Conservation (phyloP, 148 eudicot genomes). For the Heliamphora exappendiculata region DNA sequence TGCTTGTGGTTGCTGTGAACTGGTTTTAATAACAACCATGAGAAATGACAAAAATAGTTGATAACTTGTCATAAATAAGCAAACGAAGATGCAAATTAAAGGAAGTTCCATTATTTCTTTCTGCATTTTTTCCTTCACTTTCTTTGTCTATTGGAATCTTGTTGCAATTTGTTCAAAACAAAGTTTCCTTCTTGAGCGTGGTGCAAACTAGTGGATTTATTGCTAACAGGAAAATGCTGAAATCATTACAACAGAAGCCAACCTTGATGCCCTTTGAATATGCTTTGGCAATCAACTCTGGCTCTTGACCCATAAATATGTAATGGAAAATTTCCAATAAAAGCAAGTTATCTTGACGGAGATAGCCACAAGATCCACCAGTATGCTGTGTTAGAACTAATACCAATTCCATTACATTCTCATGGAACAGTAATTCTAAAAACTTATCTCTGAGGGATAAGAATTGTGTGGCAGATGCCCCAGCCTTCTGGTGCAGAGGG, state of each 20-base stretch:
- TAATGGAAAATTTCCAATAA: conserved; percentile 67
- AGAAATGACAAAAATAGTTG: background rate
- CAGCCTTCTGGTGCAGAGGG: conserved; percentile 55
- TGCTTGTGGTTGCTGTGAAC: background rate
- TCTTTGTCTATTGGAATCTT: background rate
- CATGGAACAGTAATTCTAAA: conserved; percentile 63
- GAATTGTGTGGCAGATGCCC: conserved; percentile 55
- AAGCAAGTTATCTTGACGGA: conserved; percentile 88
- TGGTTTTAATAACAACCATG: background rate
- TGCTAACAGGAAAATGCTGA: background rate
- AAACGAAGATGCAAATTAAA: background rate
- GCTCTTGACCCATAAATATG: conserved; percentile 69
- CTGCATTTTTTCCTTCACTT: background rate
- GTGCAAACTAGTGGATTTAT: background rate
- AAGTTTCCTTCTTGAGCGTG: background rate
- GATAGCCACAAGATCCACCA: conserved; percentile 57
- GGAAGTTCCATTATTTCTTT: background rate
- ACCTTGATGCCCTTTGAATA: conserved; percentile 50
- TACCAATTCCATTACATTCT: conserved; percentile 88
- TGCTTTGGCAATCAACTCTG: conserved; percentile 72
- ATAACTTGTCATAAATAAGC: background rate
- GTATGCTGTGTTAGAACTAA: conserved; percentile 68
- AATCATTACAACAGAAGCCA: conserved; percentile 17
- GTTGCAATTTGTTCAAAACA: background rate
- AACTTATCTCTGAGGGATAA: conserved; percentile 64